Evolutionary conservation across 176 grass and related monocot genomes (phyloP), one percentile per base, ranked within the genome.

Genomic region (Oryza meyeriana): DNA sequence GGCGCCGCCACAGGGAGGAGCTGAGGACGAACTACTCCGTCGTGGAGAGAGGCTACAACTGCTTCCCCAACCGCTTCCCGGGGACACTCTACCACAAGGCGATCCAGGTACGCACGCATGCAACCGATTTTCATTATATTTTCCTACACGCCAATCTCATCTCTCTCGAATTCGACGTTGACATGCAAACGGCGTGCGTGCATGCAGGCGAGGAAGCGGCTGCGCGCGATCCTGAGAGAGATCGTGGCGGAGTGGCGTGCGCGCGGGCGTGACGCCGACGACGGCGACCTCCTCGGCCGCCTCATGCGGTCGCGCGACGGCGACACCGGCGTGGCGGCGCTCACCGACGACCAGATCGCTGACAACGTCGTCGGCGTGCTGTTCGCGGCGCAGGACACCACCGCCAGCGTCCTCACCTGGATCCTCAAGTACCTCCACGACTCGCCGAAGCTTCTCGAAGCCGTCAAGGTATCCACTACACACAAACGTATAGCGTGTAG

Each of bases 361-460:
- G 91, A 93, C 66, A 93, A 93, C 84, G 78, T 85, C 36, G 68
- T 93, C 68, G 91, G 87, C 34, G 87, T 90, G 34, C 80, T 93
- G 66, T 93, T 93, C 72, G 91, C 91, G 34, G 87, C 91, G n/a
- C 87, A 86, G 65, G 91, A 93, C 87, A 93, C 91, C 6, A 93
- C 87, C 4, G 91, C 91, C 3, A 93, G 91, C 66, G 85, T 84
- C 5, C 91, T 93, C 83, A 93, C 90, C 26, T 92, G 90, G 87
- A 61, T 92, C 87, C 66, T 89, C 72, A 89, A 89, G 82, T 86
- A 76, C 65, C 86, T 94, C 79, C 61, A 80, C 29, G 89, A 91
- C 86, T 14, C 72, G 67, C 86, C 92, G 7, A 86, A 91, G 61
- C 75, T 94, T 84, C 85, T 94, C 8, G 79, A 91, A 69, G 79